Evolutionary conservation across 257 asterid genomes (phyloP).

Genomic region (Gentiana straminea): DNA sequence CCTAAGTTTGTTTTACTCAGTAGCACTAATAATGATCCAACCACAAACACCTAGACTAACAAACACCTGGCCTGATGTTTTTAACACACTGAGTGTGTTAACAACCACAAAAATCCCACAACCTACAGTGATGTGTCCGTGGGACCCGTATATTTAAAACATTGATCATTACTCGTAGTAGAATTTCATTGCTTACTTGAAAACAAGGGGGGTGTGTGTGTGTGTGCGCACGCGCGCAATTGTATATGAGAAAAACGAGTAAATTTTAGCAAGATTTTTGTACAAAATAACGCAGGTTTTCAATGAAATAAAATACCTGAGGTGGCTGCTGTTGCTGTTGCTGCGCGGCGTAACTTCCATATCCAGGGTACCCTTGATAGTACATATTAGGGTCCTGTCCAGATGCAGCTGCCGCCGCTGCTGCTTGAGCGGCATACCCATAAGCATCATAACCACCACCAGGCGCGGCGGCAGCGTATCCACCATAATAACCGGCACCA

Average conservation of each 20-base stretch:
- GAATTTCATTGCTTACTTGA: not conserved
- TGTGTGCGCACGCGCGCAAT: not conserved
- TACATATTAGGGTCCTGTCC: constrained; percentile 71
- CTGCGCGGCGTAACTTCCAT: constrained; percentile 68
- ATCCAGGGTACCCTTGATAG: constrained; percentile 74
- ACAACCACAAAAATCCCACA: no score
- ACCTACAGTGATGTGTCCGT: no score
- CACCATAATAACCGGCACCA: constrained; percentile 58
- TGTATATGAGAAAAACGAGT: not conserved
- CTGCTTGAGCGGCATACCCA: constrained; percentile 37
- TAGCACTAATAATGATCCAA: no score
- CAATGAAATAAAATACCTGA: not conserved
- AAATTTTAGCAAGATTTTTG: not conserved
- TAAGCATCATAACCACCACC: constrained; percentile 69
- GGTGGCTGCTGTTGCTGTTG: constrained; percentile 43
- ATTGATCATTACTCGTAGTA: not conserved
- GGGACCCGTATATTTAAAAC: no score
- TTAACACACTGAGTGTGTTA: no score
- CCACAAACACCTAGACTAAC: no score
- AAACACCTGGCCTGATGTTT: no score
- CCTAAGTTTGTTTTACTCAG: no score
- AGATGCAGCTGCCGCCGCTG: no score
- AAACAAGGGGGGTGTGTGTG: not conserved
- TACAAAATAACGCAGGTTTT: not conserved
- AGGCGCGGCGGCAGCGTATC: constrained; percentile 36